Conservation (phyloP, 2,329 filamentous ascomycete genomes). For the Penicillium fuscoglaucum region DNA sequence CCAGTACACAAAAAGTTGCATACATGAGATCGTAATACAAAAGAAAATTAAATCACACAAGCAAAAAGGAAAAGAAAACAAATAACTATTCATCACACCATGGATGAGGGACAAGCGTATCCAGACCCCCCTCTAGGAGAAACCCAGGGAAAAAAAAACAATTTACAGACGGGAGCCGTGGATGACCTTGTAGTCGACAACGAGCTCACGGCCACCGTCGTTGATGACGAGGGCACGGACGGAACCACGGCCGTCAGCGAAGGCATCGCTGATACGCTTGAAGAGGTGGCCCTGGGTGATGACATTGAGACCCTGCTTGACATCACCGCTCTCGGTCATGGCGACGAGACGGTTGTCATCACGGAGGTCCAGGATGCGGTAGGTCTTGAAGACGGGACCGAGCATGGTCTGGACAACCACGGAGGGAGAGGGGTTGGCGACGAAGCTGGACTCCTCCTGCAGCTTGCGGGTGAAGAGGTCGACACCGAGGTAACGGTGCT, state of each 20-base stretch:
- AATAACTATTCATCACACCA: slow-evolving; percentile 21
- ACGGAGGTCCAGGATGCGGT: slow-evolving; percentile 96
- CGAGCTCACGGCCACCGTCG: slow-evolving; percentile 89
- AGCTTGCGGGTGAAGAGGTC: slow-evolving; percentile 99
- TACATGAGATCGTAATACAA: slow-evolving; percentile 29
- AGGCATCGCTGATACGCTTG: slow-evolving; percentile 75
- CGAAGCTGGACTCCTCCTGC: slow-evolving; percentile 96
- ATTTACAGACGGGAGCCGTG: slow-evolving; percentile 69
- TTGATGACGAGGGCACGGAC: slow-evolving; percentile 95
- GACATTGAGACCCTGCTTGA: slow-evolving; percentile 93
- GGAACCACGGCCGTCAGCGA: slow-evolving; percentile 87
- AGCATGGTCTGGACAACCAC: slow-evolving; percentile 99
- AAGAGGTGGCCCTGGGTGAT: slow-evolving; percentile 93
- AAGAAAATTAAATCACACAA: slow-evolving; percentile 27
- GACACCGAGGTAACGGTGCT: slow-evolving; percentile 99
- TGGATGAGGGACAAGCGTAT: slow-evolving; percentile 9
- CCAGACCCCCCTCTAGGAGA: slow-evolving; percentile 8
- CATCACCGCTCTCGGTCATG: slow-evolving; percentile 98
- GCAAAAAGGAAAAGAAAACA: slow-evolving; percentile 12
- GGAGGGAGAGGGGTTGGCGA: slow-evolving; percentile 93
- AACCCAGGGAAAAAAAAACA: slow-evolving; percentile 8
- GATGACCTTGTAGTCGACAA: slow-evolving; percentile 98
- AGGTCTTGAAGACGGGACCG: slow-evolving; percentile 99
- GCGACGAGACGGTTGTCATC: slow-evolving; percentile 79
- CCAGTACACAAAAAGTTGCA: slow-evolving; percentile 14